phyloP scores from a whole-genome alignment of 257 asterid genomes.

The Thymus mandschuricus region DNA sequence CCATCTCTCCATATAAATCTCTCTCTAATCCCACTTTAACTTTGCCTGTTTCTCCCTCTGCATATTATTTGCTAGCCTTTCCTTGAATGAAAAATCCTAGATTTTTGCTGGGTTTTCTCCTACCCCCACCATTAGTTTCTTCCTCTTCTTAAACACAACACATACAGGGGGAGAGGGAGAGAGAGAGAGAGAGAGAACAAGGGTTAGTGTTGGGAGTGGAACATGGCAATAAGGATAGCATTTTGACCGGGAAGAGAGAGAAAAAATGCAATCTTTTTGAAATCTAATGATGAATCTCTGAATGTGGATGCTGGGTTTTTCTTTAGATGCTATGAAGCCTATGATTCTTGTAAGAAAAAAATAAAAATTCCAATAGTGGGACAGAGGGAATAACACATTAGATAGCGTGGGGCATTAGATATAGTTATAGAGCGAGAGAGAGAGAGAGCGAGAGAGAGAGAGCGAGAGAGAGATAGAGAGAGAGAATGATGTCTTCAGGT shows the following conservation, averaged over 20 bases:
- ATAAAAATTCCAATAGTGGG: conserved; percentile 32
- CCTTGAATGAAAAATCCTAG: conserved; percentile 30
- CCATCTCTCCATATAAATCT: background rate
- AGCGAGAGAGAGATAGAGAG: conserved; percentile 6
- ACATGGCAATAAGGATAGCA: conserved; percentile 27
- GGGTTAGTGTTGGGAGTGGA: conserved; percentile 6
- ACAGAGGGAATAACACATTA: conserved; percentile 7
- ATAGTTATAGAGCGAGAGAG: too few relatives aligned
- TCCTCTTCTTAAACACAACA: conserved; percentile 10
- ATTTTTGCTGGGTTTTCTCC: conserved; percentile 29
- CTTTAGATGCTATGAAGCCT: conserved; percentile 16
- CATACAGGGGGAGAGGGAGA: conserved; percentile 2
- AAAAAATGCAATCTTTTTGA: conserved; percentile 30
- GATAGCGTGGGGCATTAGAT: conserved; percentile 27
- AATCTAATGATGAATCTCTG: conserved; percentile 21
- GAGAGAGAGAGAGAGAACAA: background rate
- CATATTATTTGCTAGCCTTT: conserved; percentile 23
- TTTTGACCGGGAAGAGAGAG: conserved; percentile 22
- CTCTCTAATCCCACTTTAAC: conserved; percentile 17
- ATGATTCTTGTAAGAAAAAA: conserved; percentile 27
- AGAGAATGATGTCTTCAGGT: conserved; percentile 58
- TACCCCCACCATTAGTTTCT: conserved; percentile 26
- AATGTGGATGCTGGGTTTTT: conserved; percentile 13
- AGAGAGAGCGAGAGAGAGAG: too few relatives aligned
- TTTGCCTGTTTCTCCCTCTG: conserved; percentile 11